phyloP scores from a whole-genome alignment of 169 alveolate species.

The Eimeria necatrix region DNA sequence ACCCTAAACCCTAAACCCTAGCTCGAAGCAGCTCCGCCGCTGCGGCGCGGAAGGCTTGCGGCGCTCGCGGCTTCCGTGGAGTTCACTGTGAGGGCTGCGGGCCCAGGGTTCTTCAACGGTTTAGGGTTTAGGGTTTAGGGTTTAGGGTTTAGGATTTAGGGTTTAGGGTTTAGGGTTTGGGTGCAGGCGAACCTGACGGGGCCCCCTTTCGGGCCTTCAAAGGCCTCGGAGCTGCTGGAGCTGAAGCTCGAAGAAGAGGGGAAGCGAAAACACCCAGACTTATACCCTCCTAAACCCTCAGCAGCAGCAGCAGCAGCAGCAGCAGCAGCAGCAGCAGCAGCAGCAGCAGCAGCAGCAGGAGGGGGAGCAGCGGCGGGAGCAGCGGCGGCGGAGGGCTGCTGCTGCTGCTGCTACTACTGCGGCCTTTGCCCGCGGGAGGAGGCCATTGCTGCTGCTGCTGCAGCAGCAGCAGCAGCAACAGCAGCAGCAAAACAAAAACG shows the following conservation, averaged over 20 bases:
- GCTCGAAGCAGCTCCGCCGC: too few species aligned
- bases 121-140: too few species aligned
- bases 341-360: too few species aligned
- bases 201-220: slow-evolving; percentile 23
- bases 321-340: slow-evolving; percentile 10
- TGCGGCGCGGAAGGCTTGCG: too few species aligned
- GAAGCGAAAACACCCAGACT: neutral
- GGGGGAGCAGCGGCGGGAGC: too few species aligned
- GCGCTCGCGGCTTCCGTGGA: too few species aligned
- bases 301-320: slow-evolving; percentile 21
- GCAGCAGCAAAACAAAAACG: slow-evolving; percentile 24
- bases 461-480: slow-evolving; percentile 24
- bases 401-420: slow-evolving; percentile 45
- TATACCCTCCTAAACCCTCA: neutral
- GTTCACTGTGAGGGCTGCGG: too few species aligned
- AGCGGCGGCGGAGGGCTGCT: slow-evolving; percentile 2
- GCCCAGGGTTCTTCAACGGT: too few species aligned
- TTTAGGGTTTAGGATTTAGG: too few species aligned
- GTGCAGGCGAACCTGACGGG: slow-evolving; percentile 38
- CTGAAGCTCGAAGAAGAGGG: slow-evolving; percentile 15
- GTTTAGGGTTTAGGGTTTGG: neutral
- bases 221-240: slow-evolving; percentile 13
- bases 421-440: slow-evolving; percentile 48
- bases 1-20: too few species aligned
- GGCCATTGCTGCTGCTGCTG: slow-evolving; percentile 19